Evolutionary conservation across 768 basidiomycete genomes (phyloP).

Genomic region (Boletellus emodensis): DNA sequence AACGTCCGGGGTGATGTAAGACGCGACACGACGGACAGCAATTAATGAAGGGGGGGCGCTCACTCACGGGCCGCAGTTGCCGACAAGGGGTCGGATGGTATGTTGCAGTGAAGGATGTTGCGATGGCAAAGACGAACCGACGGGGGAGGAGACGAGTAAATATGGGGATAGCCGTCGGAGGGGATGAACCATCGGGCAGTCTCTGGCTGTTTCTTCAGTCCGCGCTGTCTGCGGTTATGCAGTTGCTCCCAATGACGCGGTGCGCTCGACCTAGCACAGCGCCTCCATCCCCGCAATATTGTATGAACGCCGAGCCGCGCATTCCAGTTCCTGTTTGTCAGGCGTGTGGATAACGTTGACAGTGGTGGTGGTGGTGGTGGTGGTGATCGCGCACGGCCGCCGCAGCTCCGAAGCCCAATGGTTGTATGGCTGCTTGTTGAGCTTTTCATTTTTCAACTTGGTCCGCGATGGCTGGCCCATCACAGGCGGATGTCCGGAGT

Average conservation of each 20-base stretch:
- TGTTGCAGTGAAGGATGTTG: not conserved
- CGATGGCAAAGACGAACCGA: not conserved
- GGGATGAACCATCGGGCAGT: constrained; percentile 8
- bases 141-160: not conserved
- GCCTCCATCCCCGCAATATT: too few relatives aligned
- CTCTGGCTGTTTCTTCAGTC: not conserved
- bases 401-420: too few relatives aligned
- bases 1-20: not conserved
- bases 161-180: not conserved
- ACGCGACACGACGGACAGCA: not conserved
- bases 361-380: too few relatives aligned
- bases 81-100: not conserved
- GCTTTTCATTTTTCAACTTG: not conserved
- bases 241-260: not conserved
- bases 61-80: constrained; percentile 4
- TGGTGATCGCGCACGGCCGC: too few relatives aligned
- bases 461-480: not conserved
- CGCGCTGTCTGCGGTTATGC: constrained; percentile 6
- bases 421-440: not conserved
- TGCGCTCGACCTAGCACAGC: too few relatives aligned
- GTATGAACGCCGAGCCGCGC: too few relatives aligned
- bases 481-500: not conserved
- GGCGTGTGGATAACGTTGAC: too few relatives aligned
- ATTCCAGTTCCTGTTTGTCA: too few relatives aligned
- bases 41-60: not conserved